Base-by-base conservation (phyloP, 1,284 basidiomycete species). In the Taiwanofungus camphoratus region DNA sequence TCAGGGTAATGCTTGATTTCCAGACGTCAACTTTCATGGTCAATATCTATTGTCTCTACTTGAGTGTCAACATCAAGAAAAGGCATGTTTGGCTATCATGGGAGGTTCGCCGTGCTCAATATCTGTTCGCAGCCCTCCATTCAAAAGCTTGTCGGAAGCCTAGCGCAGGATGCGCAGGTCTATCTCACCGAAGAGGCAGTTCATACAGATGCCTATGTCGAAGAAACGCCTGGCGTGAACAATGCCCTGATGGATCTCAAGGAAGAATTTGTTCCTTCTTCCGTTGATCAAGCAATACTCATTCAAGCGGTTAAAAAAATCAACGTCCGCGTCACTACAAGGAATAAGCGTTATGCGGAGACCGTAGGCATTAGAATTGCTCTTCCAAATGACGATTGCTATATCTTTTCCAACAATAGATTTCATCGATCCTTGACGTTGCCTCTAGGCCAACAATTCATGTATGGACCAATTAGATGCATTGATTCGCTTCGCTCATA, bases 61-160 rank as follows among this genome's bases (percentile, higher is more conserved):
- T 5, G 76, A 81, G 44, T 90, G 88, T 40, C 92, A 96, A 60
- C 87, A 92, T 52, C 90, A 96, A 61, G 91, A 94, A 59, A 97
- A 97, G 76, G 88, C 82, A 57, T 29, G 57, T 16, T 22, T 19
- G 26, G 36, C 4, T 34, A 12, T 33, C 16, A 33, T 18, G 18
- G 8, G 20, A 23, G 35, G 26, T 15, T 38, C 26, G 8, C 22
- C 12, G 18, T 20, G 20, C 35, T 42, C 21, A 35, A 21, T 23
- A 16, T 23, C 31, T 42, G 19, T 44, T 43, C 50, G 5, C 52
- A 89, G 87, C 87, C 93, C 16, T 94, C 92, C 0, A 79, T 98
- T 20, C 95, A 98, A 66, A 89, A 93, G 55, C 67, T 97, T 7
- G 81, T 95, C 30, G 71, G 71, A 37, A 82, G 69, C 36, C 70